Percentiles rank a stretch among this genome's conserved stretches.
Evolutionary conservation across 768 basidiomycete species (phyloP).

Genomic region (Naematelia aurantialba): DNA sequence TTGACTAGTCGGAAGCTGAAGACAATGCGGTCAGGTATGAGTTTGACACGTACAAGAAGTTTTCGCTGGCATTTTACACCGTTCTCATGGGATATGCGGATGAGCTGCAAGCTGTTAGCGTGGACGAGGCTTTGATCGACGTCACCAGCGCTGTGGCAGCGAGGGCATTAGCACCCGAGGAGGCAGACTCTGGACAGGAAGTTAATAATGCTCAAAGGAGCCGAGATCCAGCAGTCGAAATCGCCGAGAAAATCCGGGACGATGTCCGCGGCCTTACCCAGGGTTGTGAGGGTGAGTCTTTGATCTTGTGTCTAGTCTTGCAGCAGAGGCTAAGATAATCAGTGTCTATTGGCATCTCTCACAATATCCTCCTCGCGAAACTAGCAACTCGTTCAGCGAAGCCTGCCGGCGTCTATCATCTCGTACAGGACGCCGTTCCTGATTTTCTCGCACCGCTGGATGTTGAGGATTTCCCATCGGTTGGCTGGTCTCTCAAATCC

Average conservation of each 20-base stretch:
- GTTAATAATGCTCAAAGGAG: neutral
- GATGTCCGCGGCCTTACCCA: conserved; percentile 69
- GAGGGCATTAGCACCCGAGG: conserved; percentile 32
- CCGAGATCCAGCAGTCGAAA: conserved; percentile 65
- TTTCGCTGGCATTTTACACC: conserved; percentile 85
- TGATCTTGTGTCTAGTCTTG: no score
- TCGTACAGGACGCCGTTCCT: conserved; percentile 53
- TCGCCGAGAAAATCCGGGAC: conserved; percentile 75
- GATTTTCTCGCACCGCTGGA: conserved; percentile 42
- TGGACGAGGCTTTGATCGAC: conserved; percentile 93
- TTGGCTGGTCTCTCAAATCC: conserved; percentile 69
- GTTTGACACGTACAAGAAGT: conserved; percentile 85
- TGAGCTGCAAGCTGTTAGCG: conserved; percentile 88
- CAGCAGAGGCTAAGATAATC: conserved; percentile 2
- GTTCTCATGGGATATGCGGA: conserved; percentile 85
- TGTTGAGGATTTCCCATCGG: conserved; percentile 77
- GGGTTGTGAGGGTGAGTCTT: conserved; percentile 69
- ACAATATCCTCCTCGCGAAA: conserved; percentile 88
- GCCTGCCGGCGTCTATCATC: conserved; percentile 79
- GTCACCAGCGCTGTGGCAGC: conserved; percentile 58
- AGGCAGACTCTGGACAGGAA: conserved; percentile 21
- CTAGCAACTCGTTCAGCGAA: conserved; percentile 88
- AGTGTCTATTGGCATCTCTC: conserved; percentile 89
- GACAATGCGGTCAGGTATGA: conserved; percentile 73
- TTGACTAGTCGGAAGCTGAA: neutral